Evolutionary conservation across 1,284 basidiomycete genomes (phyloP).

Genomic region (Rhizopogon parksii): DNA sequence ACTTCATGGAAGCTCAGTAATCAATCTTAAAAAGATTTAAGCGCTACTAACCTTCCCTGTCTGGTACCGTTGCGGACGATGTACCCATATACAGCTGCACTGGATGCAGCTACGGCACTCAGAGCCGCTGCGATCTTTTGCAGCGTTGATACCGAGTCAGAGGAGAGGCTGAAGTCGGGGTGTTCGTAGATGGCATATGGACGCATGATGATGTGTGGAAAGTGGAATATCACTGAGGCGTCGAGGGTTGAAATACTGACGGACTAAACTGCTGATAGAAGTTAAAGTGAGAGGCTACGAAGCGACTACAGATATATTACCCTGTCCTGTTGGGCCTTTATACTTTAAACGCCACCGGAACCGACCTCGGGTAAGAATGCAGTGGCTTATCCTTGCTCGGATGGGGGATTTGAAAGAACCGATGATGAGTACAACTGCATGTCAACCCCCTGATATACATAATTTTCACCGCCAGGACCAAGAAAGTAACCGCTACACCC

Average conservation of each 20-base stretch:
- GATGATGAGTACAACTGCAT: neutral
- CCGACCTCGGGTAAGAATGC: neutral
- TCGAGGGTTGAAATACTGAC: neutral
- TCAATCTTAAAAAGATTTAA: too few species aligned
- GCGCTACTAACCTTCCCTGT: slow-evolving; percentile 12
- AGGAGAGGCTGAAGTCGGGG: slow-evolving; percentile 37
- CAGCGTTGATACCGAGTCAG: slow-evolving; percentile 19
- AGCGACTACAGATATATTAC: neutral
- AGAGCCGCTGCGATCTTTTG: slow-evolving; percentile 22
- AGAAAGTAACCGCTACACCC: neutral
- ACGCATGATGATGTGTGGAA: slow-evolving; percentile 34
- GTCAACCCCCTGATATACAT: neutral
- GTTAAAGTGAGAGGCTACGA: neutral
- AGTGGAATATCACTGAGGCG: neutral
- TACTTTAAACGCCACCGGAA: neutral
- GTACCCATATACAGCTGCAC: slow-evolving; percentile 27
- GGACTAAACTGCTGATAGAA: neutral
- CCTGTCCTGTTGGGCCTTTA: neutral
- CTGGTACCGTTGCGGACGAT: slow-evolving; percentile 12
- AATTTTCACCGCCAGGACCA: neutral
- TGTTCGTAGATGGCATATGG: slow-evolving; percentile 44
- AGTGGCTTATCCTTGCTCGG: slow-evolving; percentile 1
- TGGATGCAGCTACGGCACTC: slow-evolving; percentile 25
- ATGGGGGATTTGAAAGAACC: neutral
- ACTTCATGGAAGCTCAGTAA: neutral